Base-by-base conservation (phyloP, 2,329 filamentous ascomycete genomes). In the Zarea fungicola region DNA sequence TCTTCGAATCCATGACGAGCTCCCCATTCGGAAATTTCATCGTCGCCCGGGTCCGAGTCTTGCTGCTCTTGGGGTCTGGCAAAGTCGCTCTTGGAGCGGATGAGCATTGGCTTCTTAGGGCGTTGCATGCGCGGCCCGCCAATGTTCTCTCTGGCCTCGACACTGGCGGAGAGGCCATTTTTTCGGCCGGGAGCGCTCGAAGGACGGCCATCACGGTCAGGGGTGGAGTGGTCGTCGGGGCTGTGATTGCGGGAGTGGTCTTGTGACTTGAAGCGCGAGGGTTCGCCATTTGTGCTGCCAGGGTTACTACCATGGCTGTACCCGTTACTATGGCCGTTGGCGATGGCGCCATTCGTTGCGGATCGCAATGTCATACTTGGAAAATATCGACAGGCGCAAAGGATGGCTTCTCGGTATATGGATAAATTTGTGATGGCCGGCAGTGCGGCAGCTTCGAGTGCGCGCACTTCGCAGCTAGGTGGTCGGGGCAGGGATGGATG, bases 1-100 rank as follows among this genome's bases (percentile, higher is more conserved):
- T 91, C 87, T 62, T 95, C 89, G 73, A 93, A 96, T 41, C 91
- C 91, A 70, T 96, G 91, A 42, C 91, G 81, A 65, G 77, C 77
- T 7, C 78, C 78, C 74, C 76, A 78, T 56, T 76, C 73, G 36
- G 69, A 67, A 26, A 74, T 65, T 35, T 76, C 73, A 4, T 76
- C 73, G 13, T 75, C 72, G 23, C 62, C 58, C 42, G 65, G 61
- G 35, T 73, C 71, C 35, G 65, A 53, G 16, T 72, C 66, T 14
- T 70, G 62, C 21, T 70, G 66, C 31, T 68, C 63, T 48, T 59
- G 63, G 22, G 70, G 71, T 36, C 70, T 63, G 23, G 65, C 69
- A 57, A 72, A 75, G 56, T 83, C 78, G 62, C 77, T 82, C 65
- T 76, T 79, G 50, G 79, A 80, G 46, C 79, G 72, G 44, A 75